Percentiles rank a stretch among this genome's conserved stretches.
Conservation (phyloP, 164 flowering plant species). For the Euptelea pleiosperma region DNA sequence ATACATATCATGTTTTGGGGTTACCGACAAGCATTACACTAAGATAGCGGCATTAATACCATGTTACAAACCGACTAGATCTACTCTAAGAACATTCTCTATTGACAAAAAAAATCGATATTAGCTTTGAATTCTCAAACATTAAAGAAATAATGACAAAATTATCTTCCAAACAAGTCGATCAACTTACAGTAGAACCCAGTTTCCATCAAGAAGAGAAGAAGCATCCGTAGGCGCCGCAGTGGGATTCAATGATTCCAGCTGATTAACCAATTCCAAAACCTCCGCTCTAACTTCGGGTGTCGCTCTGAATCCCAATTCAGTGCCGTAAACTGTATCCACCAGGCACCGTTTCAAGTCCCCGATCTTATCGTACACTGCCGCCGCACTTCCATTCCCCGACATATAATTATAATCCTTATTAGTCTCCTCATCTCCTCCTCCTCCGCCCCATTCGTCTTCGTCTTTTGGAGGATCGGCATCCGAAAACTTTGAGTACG, state of each 20-base stretch:
- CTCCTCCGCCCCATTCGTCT: conserved; percentile 72
- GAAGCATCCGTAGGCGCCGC: conserved; percentile 58
- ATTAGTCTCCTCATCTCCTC: conserved; percentile 7
- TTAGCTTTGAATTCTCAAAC: neutral
- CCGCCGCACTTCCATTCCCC: conserved; percentile 28
- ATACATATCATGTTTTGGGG: too few relatives aligned
- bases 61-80: neutral
- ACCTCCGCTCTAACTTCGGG: conserved; percentile 82
- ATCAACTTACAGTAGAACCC: conserved; percentile 79
- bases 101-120: neutral
- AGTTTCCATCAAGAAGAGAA: conserved; percentile 73
- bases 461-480: conserved; percentile 65
- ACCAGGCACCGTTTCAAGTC: conserved; percentile 73
- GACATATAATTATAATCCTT: neutral
- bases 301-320: conserved; percentile 64
- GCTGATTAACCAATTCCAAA: conserved; percentile 68
- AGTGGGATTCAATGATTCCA: conserved; percentile 79
- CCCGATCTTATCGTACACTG: conserved; percentile 25
- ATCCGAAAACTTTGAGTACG: conserved; percentile 31
- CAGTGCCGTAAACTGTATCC: conserved; percentile 79
- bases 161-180: neutral
- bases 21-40: too few relatives aligned
- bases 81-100: neutral
- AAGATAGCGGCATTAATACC: too few relatives aligned
- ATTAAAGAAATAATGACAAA: neutral